Evolutionary conservation across 75 land plant genomes (phyloP), one percentile per base, ranked within the genome.

Genomic region (Larix kaempferi): DNA sequence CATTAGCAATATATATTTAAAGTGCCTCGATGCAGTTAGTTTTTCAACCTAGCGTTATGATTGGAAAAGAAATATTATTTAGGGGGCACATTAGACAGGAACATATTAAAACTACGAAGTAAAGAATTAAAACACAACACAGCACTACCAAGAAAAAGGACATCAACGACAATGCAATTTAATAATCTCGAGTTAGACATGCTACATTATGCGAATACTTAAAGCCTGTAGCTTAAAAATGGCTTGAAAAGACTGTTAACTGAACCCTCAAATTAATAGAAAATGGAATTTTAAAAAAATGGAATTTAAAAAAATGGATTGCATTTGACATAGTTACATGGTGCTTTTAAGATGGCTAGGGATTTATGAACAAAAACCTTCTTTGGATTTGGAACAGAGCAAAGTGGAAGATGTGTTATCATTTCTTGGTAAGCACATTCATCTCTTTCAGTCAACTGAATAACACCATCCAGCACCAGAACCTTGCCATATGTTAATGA

Each of bases 391-490:
- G 88, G 78, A 78, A 95, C 91, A 17, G 97, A 95, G 82, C 98
- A 95, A 78, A 95, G 91, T 17, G 98, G 94, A 67, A 95, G 88
- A 77, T 95, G 98, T 41, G 94, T 84, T 56, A 95, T 91, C 98
- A 95, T 95, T 82, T 95, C 98, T 78, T 95, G 98, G 84, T 95
- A 95, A 27, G 94, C 89, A 78, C 89, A 95, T 82, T 95, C 98
- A 84, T 95, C 98, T 54, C 87, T 92, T 74, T 93, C 94, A 56
- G 98, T 88, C 60, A 95, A 78, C 80, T 95, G 98, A 76, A 93
- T 85, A 56, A 90, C 89, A 8, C 98, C 98, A 85, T 95, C 98
- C 39, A 95, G 86, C 62, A 94, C 97, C 73, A 95, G 91, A 5
- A 95, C 97, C 74, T 85, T 95, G 11, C 98, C 98, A 78, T 91